Percentiles rank a stretch among this genome's conserved stretches.
These are phyloP conservation scores for Sordaria brevicollis DNA, from an alignment of 495 filamentous ascomycete species.

Conservation along the genomic window DNA sequence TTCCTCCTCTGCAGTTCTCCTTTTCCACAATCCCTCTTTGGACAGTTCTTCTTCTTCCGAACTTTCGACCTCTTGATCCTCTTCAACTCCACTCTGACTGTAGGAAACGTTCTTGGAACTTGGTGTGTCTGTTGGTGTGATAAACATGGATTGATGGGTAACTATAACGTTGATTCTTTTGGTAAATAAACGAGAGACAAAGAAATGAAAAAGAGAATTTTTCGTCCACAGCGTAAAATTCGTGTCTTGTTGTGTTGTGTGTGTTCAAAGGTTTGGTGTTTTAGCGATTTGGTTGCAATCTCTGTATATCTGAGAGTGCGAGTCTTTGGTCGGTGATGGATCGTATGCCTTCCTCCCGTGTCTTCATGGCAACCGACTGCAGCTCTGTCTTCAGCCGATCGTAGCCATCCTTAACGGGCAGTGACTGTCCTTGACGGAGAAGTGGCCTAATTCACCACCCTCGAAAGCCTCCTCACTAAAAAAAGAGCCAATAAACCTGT, in stretches of 20 bases:
- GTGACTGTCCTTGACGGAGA: constrained; percentile 5
- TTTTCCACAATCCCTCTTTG: too few relatives aligned
- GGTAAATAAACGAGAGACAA: neutral
- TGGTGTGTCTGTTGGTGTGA: neutral
- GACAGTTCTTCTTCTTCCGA: neutral
- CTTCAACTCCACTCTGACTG: neutral
- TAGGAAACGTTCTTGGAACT: neutral
- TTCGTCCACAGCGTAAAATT: constrained; percentile 9
- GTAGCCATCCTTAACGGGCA: neutral
- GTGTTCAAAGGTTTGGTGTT: neutral
- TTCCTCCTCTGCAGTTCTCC: too few relatives aligned
- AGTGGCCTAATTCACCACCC: neutral
- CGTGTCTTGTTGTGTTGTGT: neutral
- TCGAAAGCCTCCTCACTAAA: neutral
- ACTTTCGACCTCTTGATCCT: neutral
- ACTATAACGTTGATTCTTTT: neutral
- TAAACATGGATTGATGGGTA: neutral
- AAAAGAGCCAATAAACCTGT: neutral
- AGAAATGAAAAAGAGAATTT: neutral
- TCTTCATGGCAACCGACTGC: too few relatives aligned
- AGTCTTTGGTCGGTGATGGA: neutral
- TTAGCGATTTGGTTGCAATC: neutral
- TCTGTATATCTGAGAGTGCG: neutral
- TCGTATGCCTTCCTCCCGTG: neutral
- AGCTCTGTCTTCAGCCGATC: too few relatives aligned